phyloP scores from a whole-genome alignment of 257 asterid species.

The Anisodus tanguticus region DNA sequence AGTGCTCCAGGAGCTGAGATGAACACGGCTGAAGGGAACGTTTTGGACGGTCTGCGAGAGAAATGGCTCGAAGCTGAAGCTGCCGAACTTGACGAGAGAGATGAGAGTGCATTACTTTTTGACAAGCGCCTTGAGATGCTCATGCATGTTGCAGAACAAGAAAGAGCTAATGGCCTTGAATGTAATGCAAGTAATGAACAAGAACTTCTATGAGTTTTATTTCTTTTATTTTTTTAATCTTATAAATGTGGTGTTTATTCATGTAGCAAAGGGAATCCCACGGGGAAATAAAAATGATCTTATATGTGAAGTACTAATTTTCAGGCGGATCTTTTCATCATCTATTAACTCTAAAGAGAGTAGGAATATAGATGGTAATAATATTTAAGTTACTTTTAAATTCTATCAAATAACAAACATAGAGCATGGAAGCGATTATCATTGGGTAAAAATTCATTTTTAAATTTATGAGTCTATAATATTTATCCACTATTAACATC shows the following conservation, averaged over 20 bases:
- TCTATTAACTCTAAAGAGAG: no score
- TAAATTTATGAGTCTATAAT: no score
- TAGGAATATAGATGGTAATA: no score
- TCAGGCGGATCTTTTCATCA: no score
- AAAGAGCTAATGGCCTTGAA: conserved; percentile 43
- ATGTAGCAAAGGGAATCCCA: not conserved
- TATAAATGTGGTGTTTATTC: conserved; percentile 11
- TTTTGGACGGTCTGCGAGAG: conserved; percentile 87
- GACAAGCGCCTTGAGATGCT: conserved; percentile 98
- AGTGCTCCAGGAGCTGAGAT: conserved; percentile 91
- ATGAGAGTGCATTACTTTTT: conserved; percentile 68
- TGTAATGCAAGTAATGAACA: conserved; percentile 17
- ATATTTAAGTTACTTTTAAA: no score
- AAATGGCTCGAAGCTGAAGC: conserved; percentile 94
- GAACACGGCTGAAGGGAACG: conserved; percentile 58
- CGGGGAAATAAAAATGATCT: not conserved
- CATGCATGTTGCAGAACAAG: conserved; percentile 61
- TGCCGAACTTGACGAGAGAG: conserved; percentile 78
- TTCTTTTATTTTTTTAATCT: not conserved
- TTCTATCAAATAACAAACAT: no score
- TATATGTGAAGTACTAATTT: conserved; percentile 1
- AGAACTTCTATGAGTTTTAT: conserved; percentile 7
- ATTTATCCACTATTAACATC: no score
- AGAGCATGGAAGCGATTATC: no score
- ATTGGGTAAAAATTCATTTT: no score